Conservation (phyloP, 1,284 basidiomycete genomes). For the Kalmanozyma brasiliensis region DNA sequence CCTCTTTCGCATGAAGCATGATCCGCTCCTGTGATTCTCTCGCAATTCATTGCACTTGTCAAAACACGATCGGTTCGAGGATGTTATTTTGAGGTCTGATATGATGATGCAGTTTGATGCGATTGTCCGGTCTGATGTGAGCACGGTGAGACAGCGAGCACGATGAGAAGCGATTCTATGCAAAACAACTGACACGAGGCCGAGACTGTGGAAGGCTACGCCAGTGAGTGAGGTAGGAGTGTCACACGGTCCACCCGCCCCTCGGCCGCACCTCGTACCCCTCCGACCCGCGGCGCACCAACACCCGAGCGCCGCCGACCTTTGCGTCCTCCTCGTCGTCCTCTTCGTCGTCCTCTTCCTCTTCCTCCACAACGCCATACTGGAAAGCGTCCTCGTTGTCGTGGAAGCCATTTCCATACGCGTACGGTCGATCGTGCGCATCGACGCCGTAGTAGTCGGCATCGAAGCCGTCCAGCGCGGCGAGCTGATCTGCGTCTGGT, state of each 20-base stretch:
- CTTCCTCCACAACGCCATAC: too few relatives aligned
- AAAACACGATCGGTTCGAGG: too few relatives aligned
- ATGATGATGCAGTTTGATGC: too few relatives aligned
- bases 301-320: constrained; percentile 3
- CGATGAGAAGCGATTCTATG: too few relatives aligned
- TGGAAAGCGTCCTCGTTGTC: too few relatives aligned
- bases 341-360: not conserved
- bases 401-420: too few relatives aligned
- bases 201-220: not conserved
- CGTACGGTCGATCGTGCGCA: too few relatives aligned
- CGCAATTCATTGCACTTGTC: not conserved
- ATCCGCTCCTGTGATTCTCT: not conserved
- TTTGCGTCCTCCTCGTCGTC: not conserved
- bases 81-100: too few relatives aligned
- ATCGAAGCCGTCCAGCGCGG: not conserved
- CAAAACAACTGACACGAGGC: too few relatives aligned
- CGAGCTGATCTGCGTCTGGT: constrained; percentile 3
- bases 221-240: not conserved
- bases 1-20: too few relatives aligned
- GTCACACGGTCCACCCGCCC: constrained; percentile 14
- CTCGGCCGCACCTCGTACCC: constrained; percentile 46
- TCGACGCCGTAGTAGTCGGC: constrained; percentile 6
- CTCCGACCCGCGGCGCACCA: constrained; percentile 38
- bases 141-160: too few relatives aligned
- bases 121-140: too few relatives aligned